Base-by-base conservation (phyloP, 148 eudicot species). In the Cornus suecica region DNA sequence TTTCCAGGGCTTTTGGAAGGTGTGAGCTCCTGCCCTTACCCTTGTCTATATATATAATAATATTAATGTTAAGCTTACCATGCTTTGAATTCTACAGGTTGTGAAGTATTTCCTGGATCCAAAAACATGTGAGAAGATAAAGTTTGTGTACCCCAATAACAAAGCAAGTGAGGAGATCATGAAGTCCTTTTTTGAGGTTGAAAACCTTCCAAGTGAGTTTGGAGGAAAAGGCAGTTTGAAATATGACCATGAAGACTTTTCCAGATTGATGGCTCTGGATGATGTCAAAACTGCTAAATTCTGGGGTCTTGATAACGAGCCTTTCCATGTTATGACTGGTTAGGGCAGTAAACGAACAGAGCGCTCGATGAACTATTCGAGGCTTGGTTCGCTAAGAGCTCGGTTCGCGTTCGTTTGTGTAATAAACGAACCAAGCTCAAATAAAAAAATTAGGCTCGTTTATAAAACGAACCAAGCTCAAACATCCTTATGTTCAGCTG, bases 1-100 rank as follows among this genome's bases (percentile, higher is more conserved):
- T 65, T 92, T 89, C 67, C 86, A 92, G 80, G 90, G 97, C 32
- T 92, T 95, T 75, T 89, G 80, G 81, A 95, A 86, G 91, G 99
- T 95, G 37, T 25, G 76, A 60, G 20, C 32, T 24, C 48, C 26
- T 48, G 30, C 66, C 34, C 15, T 58, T 28, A 26, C 9, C 14
- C 34, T 60, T 67, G 11, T 51, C 25, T n/a, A 23, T n/a, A n/a
- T n/a, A n/a, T n/a, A n/a, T n/a, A n/a, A n/a, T n/a, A n/a, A n/a
- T 4, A 4, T 25, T 10, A 11, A 48, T 30, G 3, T 5, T 18
- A 7, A 66, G 30, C 22, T 66, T 66, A 42, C 13, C 22, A 23
- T 41, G 6, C 60, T 73, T 23, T 18, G 28, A 37, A 27, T 20
- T 62, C 31, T 32, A 69, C 81, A 92, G 97, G 86, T 86, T 56